Conservation (phyloP, 495 filamentous ascomycete genomes). For the Tuber indicum region DNA sequence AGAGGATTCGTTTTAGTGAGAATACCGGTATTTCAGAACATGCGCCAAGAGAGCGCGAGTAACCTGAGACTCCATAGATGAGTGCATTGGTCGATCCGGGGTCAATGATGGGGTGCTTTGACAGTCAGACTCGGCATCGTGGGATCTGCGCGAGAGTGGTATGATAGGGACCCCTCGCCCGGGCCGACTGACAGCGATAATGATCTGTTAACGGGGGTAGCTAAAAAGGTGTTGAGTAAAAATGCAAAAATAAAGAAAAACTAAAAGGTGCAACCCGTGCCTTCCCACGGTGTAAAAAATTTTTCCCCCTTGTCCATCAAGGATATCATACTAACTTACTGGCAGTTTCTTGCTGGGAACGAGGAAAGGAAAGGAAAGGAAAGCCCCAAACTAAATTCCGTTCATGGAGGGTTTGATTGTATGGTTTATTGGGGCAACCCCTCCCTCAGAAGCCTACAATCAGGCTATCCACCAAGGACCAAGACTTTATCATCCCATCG, state of each 20-base stretch:
- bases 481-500: neutral
- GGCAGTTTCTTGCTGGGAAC: neutral
- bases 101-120: neutral
- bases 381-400: neutral
- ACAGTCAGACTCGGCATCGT: neutral
- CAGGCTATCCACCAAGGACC: neutral
- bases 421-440: neutral
- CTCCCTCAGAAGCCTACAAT: neutral
- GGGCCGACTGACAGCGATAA: neutral
- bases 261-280: neutral
- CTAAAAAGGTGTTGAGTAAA: neutral
- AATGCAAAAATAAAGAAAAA: neutral
- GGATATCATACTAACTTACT: neutral
- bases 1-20: neutral
- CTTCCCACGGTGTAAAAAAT: neutral
- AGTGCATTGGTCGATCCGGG: slow-evolving; percentile 4
- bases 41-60: neutral
- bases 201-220: neutral
- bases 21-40: neutral
- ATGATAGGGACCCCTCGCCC: neutral
- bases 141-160: neutral
- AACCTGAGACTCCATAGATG: neutral
- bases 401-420: neutral
- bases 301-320: neutral
- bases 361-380: neutral